A percentile compares a stretch with the other conserved stretches of the same genome.
Conservation (phyloP, 768 basidiomycete species). For the Tylopilus felleus region DNA sequence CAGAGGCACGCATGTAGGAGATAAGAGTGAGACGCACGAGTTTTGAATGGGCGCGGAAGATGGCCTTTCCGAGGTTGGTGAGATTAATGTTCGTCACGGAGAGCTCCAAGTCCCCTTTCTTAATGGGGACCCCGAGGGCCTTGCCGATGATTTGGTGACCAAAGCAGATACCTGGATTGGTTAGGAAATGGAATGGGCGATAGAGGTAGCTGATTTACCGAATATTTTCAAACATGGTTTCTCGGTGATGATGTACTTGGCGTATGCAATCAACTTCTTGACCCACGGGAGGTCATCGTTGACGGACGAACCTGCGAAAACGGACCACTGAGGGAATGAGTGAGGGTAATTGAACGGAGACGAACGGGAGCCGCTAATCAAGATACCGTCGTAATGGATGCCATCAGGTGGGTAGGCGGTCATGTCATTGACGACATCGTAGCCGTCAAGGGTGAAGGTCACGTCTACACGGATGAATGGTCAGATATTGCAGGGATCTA, state of each 20-base stretch:
- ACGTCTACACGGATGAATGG: conserved; percentile 1
- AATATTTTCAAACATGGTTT: conserved; percentile 67
- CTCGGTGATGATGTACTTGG: conserved; percentile 48
- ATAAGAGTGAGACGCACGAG: background rate
- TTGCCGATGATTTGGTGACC: conserved; percentile 81
- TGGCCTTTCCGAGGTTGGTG: background rate
- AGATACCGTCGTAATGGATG: conserved; percentile 57
- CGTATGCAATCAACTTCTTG: conserved; percentile 57
- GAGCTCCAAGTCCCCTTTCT: background rate
- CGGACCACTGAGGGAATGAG: background rate
- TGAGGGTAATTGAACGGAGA: background rate
- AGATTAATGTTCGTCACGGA: background rate
- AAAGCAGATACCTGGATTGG: conserved; percentile 67
- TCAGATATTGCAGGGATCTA: background rate
- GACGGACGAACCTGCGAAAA: conserved; percentile 59
- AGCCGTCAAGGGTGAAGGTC: conserved; percentile 58
- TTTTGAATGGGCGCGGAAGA: background rate
- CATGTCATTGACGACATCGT: conserved; percentile 58
- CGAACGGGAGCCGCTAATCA: conserved; percentile 83
- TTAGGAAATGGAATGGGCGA: background rate
- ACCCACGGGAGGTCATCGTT: conserved; percentile 78
- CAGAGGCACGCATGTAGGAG: background rate
- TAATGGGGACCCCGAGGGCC: conserved; percentile 64
- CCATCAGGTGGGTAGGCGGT: conserved; percentile 55
- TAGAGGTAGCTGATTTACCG: conserved; percentile 37